phyloP scores from a whole-genome alignment of 2,329 filamentous ascomycete species.

The Penicillium glabrum region DNA sequence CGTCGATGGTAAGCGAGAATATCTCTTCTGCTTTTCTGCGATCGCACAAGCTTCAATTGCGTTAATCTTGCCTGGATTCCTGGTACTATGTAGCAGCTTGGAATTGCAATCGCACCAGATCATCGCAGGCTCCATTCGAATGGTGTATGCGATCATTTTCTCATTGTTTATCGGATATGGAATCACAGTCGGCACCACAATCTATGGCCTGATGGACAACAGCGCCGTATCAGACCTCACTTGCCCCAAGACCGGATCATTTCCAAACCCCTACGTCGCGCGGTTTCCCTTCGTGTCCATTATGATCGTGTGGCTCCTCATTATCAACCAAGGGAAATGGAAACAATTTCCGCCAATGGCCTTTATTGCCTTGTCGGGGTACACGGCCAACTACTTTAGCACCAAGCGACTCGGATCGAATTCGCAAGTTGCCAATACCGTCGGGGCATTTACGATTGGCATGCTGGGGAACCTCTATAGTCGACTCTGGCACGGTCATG shows the following conservation, averaged over 20 bases:
- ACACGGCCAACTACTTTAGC: slow-evolving; percentile 54
- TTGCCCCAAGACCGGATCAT: slow-evolving; percentile 40
- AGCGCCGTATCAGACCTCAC: slow-evolving; percentile 50
- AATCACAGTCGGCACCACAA: slow-evolving; percentile 63
- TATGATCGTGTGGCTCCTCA: slow-evolving; percentile 71
- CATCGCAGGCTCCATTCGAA: slow-evolving; percentile 60
- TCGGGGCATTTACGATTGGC: slow-evolving; percentile 73
- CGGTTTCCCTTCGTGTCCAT: slow-evolving; percentile 70
- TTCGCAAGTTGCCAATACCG: slow-evolving; percentile 71
- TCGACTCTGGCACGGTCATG: slow-evolving; percentile 69
- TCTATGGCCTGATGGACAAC: slow-evolving; percentile 60
- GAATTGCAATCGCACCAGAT: slow-evolving; percentile 68
- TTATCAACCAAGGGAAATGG: slow-evolving; percentile 80
- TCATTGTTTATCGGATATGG: slow-evolving; percentile 69
- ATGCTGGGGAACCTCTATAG: slow-evolving; percentile 77
- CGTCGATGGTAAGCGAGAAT: slow-evolving; percentile 27
- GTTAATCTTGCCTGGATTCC: slow-evolving; percentile 67
- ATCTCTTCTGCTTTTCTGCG: slow-evolving; percentile 69
- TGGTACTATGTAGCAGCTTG: slow-evolving; percentile 59
- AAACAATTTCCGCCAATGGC: slow-evolving; percentile 75
- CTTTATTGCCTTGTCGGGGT: slow-evolving; percentile 69
- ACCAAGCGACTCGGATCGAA: slow-evolving; percentile 63
- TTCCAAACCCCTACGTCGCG: slow-evolving; percentile 41
- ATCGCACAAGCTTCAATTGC: slow-evolving; percentile 70
- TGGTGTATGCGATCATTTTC: slow-evolving; percentile 59